phyloP scores from a whole-genome alignment of 2,329 filamentous ascomycete genomes.

The Elsinoe fawcettii region DNA sequence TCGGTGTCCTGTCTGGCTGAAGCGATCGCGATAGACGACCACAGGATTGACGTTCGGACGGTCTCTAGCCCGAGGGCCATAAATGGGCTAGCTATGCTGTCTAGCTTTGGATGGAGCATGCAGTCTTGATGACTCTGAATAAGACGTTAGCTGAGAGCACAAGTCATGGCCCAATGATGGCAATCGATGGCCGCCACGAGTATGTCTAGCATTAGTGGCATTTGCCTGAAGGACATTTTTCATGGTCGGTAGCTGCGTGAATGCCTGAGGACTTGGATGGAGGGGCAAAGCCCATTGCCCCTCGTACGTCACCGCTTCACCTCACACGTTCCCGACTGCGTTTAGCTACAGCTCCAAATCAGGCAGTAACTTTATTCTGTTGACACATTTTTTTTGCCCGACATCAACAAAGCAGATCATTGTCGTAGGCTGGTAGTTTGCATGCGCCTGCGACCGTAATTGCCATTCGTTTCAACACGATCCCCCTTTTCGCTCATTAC shows the following conservation, averaged over 20 bases:
- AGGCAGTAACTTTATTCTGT: conserved; percentile 7
- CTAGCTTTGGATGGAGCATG: neutral
- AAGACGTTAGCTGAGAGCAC: neutral
- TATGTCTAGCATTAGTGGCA: neutral
- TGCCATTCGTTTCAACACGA: no score
- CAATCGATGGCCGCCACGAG: neutral
- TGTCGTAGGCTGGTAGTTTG: neutral
- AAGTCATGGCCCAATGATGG: neutral
- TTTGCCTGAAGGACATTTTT: neutral
- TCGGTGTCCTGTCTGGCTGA: neutral
- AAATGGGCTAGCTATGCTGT: neutral
- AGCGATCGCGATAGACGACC: neutral
- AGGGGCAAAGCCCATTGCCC: neutral
- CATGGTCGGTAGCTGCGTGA: neutral
- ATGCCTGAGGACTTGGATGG: neutral
- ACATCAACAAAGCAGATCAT: neutral
- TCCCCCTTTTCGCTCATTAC: no score
- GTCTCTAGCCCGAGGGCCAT: conserved; percentile 1
- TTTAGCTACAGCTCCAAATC: conserved; percentile 1
- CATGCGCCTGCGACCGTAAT: neutral
- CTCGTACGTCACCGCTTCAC: conserved; percentile 6
- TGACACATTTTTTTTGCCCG: neutral
- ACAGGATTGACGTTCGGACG: neutral
- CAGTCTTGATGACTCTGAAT: neutral
- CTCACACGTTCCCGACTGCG: conserved; percentile 5